Base-by-base conservation (phyloP, 2,329 filamentous ascomycete species). In the Whalleya microplaca region DNA sequence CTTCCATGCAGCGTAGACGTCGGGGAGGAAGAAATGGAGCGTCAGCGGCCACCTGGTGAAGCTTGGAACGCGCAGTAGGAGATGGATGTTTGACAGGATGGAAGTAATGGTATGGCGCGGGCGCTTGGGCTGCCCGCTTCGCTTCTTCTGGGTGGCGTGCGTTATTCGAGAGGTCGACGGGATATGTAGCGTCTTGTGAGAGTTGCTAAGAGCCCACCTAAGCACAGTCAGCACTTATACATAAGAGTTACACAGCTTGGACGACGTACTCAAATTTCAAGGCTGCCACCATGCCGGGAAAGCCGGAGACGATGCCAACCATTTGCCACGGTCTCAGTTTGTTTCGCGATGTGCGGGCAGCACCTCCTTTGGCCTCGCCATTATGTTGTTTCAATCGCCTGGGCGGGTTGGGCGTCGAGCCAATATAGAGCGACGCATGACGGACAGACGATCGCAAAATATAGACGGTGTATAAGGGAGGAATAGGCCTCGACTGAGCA, bases 401-500 rank as follows among this genome's bases (percentile, higher is more conserved):
- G 1, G 87, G 86, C 42, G 95, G 94, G 69, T 97, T 87, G 0
- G 93, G 93, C 1, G 95, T 98, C 43, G 91, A 96, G 51, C 95
- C 95, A 52, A 98, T 89, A 73, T 99, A 99, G 23, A 94, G 81
- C 2, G 83, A 85, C 23, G 83, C 81, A 69, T 86, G 86, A 45
- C 85, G 83, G 9, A 92, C 82, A 0, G 88, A 92, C 0, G 94
- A 97, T 19, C 93, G 89, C 37, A 98, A 84, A 16, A 98, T 84
- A 72, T 99, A 98, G 71, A 95, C 96, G 64, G 91, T 92, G 71
- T 98, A 98, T 63, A 97, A 88, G 1, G 93, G 88, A 9, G 94
- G 94, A 20, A 98, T 91, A 0, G 81, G 86, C 64, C 80, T 84
- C 20, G 72, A 60, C 45, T 76, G 65, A 37, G 72, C 69, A 12